A percentile compares a stretch with the other conserved stretches of the same genome.
phyloP scores from a whole-genome alignment of 352 stramenopile species.

The Phytophthora podocarpi region DNA sequence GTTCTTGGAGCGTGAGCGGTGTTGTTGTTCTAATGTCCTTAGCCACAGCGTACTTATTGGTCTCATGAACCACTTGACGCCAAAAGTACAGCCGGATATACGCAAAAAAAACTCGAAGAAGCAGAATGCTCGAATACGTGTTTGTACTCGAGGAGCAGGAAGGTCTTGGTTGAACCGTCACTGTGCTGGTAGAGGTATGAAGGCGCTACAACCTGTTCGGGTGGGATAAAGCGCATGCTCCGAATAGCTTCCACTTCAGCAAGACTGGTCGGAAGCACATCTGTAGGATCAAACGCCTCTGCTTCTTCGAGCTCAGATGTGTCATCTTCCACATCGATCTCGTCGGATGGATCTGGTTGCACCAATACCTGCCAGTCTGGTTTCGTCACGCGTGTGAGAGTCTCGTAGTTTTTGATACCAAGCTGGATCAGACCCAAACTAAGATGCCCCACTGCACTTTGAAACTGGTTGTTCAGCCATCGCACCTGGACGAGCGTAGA shows the following conservation, averaged over 20 bases:
- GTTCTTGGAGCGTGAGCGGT: constrained; percentile 9
- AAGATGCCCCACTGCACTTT: neutral
- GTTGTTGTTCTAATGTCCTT: constrained; percentile 3
- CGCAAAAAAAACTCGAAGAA: constrained; percentile 1
- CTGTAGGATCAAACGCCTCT: constrained; percentile 11
- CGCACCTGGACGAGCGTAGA: neutral
- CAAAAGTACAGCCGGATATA: constrained; percentile 1
- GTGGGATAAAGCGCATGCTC: constrained; percentile 4
- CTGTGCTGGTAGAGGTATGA: neutral
- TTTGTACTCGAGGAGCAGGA: neutral
- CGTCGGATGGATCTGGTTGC: neutral
- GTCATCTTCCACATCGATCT: too few relatives aligned
- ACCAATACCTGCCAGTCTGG: constrained; percentile 3
- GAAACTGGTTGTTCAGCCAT: constrained; percentile 5
- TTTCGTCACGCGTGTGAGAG: neutral
- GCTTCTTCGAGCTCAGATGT: too few relatives aligned
- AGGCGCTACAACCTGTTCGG: neutral
- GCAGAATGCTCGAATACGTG: constrained; percentile 10
- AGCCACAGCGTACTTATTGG: constrained; percentile 3
- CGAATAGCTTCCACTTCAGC: constrained; percentile 4
- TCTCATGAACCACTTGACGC: constrained; percentile 4
- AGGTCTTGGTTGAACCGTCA: neutral
- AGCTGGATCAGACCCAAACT: constrained; percentile 1
- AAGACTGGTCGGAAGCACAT: constrained; percentile 6
- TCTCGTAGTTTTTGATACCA: constrained; percentile 10